Evolutionary conservation across 1,284 basidiomycete genomes (phyloP), one percentile per base, ranked within the genome.

Genomic region (Waitea zeae): DNA sequence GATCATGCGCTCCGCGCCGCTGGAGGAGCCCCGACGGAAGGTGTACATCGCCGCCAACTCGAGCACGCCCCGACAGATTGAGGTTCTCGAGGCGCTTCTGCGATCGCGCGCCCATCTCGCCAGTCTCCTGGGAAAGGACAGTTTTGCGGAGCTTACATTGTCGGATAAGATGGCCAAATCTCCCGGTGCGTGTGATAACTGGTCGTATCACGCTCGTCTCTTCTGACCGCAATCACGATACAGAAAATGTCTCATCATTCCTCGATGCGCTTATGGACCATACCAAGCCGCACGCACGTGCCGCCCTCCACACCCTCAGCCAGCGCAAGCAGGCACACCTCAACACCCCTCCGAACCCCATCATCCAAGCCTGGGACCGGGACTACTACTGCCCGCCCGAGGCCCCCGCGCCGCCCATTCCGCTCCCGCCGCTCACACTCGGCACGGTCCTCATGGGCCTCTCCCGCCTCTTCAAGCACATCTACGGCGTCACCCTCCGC

Each of bases 101-200:
- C 60, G 61, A 20, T 71, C 73, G 31, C 69, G 90, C 15, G 80
- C 76, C 5, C 70, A 88, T 46, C 61, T 93, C 6, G 88, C 90
- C 1, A 67, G 59, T 17, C 57, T 95, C 13, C 76, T 92, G 13
- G 89, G 90, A 5, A 72, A 74, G 46, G 61, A 74, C 30, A 89
- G 79, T 42, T 96, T 72, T 59, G 84, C 75, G 0, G 72, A 84
- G 39, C 80, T 93, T 64, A 70, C 77, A 1, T 62, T 95, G 5
- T 68, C 71, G 19, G 89, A 95, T 54, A 96, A 93, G 59, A 96
- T 96, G 90, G 89, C 88, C 3, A 86, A 81, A 54, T 81, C 70
- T 28, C 88, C 88, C 33, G 76, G 81, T 76, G 40, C 41, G 67
- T 40, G 33, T 4, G n/a, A n/a, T n/a, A n/a, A n/a, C n/a, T n/a